A percentile compares a stretch with the other conserved stretches of the same genome.
Conservation (phyloP, 2,329 filamentous ascomycete species). For the Trichoderma aggressivum region DNA sequence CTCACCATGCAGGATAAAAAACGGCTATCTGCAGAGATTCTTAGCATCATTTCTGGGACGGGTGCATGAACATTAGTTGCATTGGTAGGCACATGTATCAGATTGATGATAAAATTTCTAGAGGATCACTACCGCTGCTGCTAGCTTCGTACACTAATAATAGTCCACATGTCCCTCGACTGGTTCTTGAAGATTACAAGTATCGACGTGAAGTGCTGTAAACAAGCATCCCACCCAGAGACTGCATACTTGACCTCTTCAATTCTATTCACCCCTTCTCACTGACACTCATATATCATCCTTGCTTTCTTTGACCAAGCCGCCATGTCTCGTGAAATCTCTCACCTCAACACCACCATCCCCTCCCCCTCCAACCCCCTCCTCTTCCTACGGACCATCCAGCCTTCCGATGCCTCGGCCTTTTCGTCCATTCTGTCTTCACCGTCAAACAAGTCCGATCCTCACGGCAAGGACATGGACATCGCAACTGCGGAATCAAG, state of each 20-base stretch:
- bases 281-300: neutral
- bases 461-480: constrained; percentile 21
- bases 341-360: constrained; percentile 26
- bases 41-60: neutral
- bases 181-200: neutral
- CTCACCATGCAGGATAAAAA: neutral
- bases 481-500: constrained; percentile 17
- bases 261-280: neutral
- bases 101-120: neutral
- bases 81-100: neutral
- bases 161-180: neutral
- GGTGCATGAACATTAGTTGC: neutral
- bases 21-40: neutral
- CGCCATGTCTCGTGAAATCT: constrained; percentile 16
- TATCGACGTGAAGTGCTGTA: neutral
- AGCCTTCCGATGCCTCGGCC: constrained; percentile 22
- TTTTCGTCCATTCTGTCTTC: constrained; percentile 27
- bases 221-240: neutral
- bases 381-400: constrained; percentile 27
- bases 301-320: neutral
- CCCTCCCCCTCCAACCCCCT: constrained; percentile 24
- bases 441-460: constrained; percentile 19
- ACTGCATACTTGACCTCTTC: neutral
- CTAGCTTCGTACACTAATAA: neutral
- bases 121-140: neutral